A percentile compares a stretch with the other conserved stretches of the same genome.
Conservation (phyloP, 768 basidiomycete genomes). For the Auricularia auricula-judae region DNA sequence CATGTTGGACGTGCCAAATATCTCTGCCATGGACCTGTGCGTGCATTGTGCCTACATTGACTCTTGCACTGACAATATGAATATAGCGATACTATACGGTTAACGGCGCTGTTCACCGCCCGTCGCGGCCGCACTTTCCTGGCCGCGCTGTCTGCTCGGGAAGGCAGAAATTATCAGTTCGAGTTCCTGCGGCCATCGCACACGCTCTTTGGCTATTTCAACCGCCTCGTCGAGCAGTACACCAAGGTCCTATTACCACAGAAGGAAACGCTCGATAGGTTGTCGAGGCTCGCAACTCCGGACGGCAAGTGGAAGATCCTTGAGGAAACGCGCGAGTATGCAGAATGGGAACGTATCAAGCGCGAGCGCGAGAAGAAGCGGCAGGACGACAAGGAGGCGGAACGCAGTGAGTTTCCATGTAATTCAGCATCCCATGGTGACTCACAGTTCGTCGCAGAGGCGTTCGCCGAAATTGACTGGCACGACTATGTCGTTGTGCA, state of each 20-base stretch:
- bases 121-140: conserved; percentile 83
- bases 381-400: conserved; percentile 86
- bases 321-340: conserved; percentile 63
- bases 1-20: conserved; percentile 74
- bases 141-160: conserved; percentile 68
- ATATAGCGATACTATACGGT: conserved; percentile 82
- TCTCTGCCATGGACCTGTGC: conserved; percentile 83
- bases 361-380: conserved; percentile 77
- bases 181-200: conserved; percentile 95
- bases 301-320: conserved; percentile 69
- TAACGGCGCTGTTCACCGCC: conserved; percentile 93
- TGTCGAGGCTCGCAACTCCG: conserved; percentile 55
- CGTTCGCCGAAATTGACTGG: conserved; percentile 98
- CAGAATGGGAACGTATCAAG: conserved; percentile 81
- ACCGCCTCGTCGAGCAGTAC: conserved; percentile 94
- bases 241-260: conserved; percentile 79
- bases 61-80: neutral
- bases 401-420: conserved; percentile 50
- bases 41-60: conserved; percentile 21
- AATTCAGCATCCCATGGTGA: neutral
- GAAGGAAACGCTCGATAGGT: conserved; percentile 56
- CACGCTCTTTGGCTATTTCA: conserved; percentile 94
- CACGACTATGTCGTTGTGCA: conserved; percentile 98
- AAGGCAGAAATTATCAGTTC: conserved; percentile 95
- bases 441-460: conserved; percentile 35